Conservation (phyloP, 2,329 filamentous ascomycete species). For the Neophaeococcomyces aloes region DNA sequence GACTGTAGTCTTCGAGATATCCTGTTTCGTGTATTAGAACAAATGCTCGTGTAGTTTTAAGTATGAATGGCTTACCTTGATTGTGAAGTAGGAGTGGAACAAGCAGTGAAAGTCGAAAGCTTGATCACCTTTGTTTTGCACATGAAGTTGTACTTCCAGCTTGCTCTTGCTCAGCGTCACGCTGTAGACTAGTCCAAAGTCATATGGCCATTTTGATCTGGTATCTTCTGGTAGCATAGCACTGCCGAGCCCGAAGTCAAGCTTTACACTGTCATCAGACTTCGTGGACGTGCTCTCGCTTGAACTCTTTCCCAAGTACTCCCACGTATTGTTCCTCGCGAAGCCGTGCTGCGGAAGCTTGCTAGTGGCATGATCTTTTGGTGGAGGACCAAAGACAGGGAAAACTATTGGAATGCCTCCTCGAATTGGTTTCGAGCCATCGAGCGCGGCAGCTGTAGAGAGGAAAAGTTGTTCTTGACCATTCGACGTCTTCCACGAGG, state of each 20-base stretch:
- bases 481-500: conserved; percentile 77
- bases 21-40: conserved; percentile 40
- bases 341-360: conserved; percentile 88
- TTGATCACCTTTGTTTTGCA: conserved; percentile 74
- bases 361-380: conserved; percentile 64
- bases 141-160: conserved; percentile 69
- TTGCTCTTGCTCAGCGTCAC: conserved; percentile 69
- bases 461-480: conserved; percentile 79
- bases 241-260: conserved; percentile 84
- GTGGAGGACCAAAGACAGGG: conserved; percentile 65
- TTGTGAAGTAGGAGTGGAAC: conserved; percentile 78
- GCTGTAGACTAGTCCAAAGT: conserved; percentile 86
- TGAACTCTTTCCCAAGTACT: conserved; percentile 83
- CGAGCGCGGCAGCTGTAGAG: conserved; percentile 66
- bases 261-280: conserved; percentile 64
- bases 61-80: conserved; percentile 51
- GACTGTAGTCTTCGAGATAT: conserved; percentile 64
- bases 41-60: conserved; percentile 2
- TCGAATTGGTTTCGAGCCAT: conserved; percentile 79
- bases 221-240: conserved; percentile 58
- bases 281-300: conserved; percentile 36
- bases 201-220: conserved; percentile 67
- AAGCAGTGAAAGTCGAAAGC: conserved; percentile 86
- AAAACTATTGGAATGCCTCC: conserved; percentile 37
- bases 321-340: conserved; percentile 80